A percentile compares a stretch with the other conserved stretches of the same genome.
phyloP scores from a whole-genome alignment of 139 green algal species.

The Pedinophyceae sp. region DNA sequence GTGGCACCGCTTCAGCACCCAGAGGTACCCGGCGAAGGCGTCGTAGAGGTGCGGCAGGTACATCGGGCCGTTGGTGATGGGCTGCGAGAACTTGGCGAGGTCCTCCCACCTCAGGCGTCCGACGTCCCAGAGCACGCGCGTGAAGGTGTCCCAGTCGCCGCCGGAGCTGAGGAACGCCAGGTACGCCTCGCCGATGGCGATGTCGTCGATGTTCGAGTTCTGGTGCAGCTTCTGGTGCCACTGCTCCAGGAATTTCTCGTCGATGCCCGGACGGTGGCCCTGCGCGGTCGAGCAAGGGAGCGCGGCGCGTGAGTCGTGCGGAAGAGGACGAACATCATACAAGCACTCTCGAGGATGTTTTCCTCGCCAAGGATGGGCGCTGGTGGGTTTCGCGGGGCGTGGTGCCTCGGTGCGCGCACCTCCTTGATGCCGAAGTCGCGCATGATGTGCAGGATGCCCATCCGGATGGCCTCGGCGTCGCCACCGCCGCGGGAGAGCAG shows the following conservation, averaged over 20 bases:
- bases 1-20: conserved; percentile 58
- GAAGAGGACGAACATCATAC: background rate
- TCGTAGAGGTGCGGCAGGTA: conserved; percentile 80
- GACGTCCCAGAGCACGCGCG: conserved; percentile 54
- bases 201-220: conserved; percentile 51
- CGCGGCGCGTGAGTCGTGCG: background rate
- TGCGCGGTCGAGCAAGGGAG: conserved; percentile 19
- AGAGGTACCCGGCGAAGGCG: conserved; percentile 69
- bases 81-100: conserved; percentile 42
- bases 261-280: conserved; percentile 62
- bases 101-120: conserved; percentile 44
- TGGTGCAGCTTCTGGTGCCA: conserved; percentile 92
- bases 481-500: conserved; percentile 67
- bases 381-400: too few relatives aligned
- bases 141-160: conserved; percentile 1
- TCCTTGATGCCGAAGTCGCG: conserved; percentile 64
- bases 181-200: conserved; percentile 72
- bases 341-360: too few relatives aligned
- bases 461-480: conserved; percentile 74
- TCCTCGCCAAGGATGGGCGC: too few relatives aligned
- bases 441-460: conserved; percentile 90
- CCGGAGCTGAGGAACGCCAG: conserved; percentile 45
- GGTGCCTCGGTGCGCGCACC: background rate
- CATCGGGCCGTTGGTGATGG: conserved; percentile 39
- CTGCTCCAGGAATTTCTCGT: conserved; percentile 75